Evolutionary conservation across 306 rosid species (phyloP), one percentile per base, ranked within the genome.

Genomic region (Pterocarpus macrocarpus): DNA sequence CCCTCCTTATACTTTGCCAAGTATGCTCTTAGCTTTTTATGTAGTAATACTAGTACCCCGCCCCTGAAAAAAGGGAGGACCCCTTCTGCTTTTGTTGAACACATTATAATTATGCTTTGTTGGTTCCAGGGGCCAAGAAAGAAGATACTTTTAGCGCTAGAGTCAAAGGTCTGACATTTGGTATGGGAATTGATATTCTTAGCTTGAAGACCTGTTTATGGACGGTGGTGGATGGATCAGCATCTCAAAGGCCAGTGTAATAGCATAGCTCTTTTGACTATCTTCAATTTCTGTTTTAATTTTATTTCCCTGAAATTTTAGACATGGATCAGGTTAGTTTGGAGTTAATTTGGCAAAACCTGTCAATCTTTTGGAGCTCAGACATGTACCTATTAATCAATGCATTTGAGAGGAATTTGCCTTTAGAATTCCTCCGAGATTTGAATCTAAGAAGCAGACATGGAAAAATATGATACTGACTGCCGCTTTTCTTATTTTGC

Each of bases 41-140:
- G 17, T 56, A 5, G 39, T 71, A 75, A 17, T 36, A 22, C 28
- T 22, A 22, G 28, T 22, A 22, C 28, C 28, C 28, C 28, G 28
- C 28, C 28, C 28, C 28, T 22, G 28, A 22, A 22, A 22, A 22
- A 22, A 22, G 28, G 28, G 28, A 22, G 28, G 28, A 22, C 28
- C 43, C 33, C 57, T 50, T 22, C 15, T 43, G 76, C 69, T 72
- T 73, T 52, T 8, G 69, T 55, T 80, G 45, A 79, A 71, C 71
- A 44, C 49, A 61, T 72, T 78, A 14, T 75, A 73, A 36, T 52
- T 81, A 84, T 71, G 53, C 12, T 44, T 88, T 81, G 38, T 38
- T 69, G 80, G 33, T 85, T 88, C 75, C 93, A 95, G 99, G 99
- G 99, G 4, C 99, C 99, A 75, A 91, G 99, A 85, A 95, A 95